Conservation (phyloP, 2,329 filamentous ascomycete species). For the Bisporella sp. region DNA sequence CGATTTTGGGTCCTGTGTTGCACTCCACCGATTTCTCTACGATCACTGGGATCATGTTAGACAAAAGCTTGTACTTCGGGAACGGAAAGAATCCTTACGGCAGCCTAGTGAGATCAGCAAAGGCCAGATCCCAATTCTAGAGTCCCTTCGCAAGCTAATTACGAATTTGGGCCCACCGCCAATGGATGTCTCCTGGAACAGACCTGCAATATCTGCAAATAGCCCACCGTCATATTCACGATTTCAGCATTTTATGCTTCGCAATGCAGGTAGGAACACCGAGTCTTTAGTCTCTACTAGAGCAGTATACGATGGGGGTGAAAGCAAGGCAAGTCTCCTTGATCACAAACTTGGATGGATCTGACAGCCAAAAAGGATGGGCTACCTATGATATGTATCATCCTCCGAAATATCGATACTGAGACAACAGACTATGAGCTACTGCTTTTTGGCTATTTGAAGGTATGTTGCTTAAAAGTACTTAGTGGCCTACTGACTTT, state of each 20-base stretch:
- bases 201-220: conserved; percentile 58
- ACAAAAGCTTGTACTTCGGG: conserved; percentile 54
- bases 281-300: conserved; percentile 58
- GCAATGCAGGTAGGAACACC: conserved; percentile 57
- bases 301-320: conserved; percentile 63
- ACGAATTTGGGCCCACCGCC: conserved; percentile 61
- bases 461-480: conserved; percentile 33
- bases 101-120: conserved; percentile 46
- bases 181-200: conserved; percentile 62
- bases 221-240: conserved; percentile 57
- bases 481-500: conserved; percentile 9
- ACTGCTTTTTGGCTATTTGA: conserved; percentile 60
- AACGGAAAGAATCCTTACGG: conserved; percentile 49
- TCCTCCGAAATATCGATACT: conserved; percentile 59
- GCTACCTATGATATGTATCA: conserved; percentile 61
- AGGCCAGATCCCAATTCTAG: conserved; percentile 48
- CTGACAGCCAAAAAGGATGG: conserved; percentile 46
- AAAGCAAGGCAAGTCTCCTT: conserved; percentile 48
- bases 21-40: conserved; percentile 61
- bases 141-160: conserved; percentile 54
- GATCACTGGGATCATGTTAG: conserved; percentile 66
- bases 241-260: conserved; percentile 68
- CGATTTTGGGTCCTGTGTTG: conserved; percentile 65
- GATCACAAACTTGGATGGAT: not conserved
- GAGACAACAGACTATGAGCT: conserved; percentile 61